Base-by-base conservation (phyloP, 805 yeast species). In the Geotrichum ghanense region DNA sequence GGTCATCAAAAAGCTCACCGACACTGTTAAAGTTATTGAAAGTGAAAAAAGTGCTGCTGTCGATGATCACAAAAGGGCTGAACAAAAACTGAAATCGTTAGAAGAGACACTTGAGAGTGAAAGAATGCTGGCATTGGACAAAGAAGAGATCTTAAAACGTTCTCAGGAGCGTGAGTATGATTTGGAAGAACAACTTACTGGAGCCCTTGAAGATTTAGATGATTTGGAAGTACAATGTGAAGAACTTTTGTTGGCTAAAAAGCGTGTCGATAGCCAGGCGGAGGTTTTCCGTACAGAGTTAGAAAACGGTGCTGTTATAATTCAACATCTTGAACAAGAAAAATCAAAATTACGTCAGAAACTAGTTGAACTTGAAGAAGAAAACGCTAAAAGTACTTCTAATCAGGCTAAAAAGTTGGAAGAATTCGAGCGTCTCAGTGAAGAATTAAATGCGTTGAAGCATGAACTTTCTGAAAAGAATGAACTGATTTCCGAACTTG, bases 121-220 rank as follows among this genome's bases (percentile, higher is more conserved):
- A 49, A 58, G 70, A 19, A 54, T 57, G 25, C 56, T 65, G 14
- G 68, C 79, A 19, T 63, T 69, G 26, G 73, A 70, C 44, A 76
- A 75, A 46, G 77, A 76, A 43, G 56, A 58, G 2, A 59, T 67
- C n/a, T 56, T 84, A 12, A 64, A 66, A 3, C 59, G 65, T 9
- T 62, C 76, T 6, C 71, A 71, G 48, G 53, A 51, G 3, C 69
- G 69, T 12, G 78, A 74, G 50, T 56, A 55, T 3, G 62, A 56
- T 10, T 49, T 62, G 16, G 55, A 64, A 42, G 63, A 60, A 4
- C 61, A 62, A 45, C 54, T 64, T 16, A 47, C 52, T 12, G 51
- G 46, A 2, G 58, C 62, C 3, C 43, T 55, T 21, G 63, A 58
- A 12, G 68, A 64, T 48, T 50, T 63, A 3, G 67, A 65, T 34